Conservation (phyloP, 2,329 filamentous ascomycete genomes). For the Eutypella sp. region DNA sequence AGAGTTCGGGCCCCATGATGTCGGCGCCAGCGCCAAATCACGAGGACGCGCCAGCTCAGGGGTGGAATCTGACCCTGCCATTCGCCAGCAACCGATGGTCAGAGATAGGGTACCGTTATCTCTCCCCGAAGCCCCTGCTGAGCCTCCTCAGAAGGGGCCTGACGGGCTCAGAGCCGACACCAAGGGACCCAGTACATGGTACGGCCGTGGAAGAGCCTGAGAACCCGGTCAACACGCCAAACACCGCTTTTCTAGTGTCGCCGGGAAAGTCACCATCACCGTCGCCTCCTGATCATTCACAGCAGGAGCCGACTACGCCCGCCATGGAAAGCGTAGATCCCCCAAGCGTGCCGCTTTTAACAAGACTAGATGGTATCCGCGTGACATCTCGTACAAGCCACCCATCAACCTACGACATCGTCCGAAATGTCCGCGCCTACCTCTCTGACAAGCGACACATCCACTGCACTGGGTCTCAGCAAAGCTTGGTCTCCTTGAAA, state of each 20-base stretch:
- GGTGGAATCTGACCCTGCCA: conserved; percentile 6
- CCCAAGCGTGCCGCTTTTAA: not conserved
- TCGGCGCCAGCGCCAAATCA: not conserved
- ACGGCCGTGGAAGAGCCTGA: not conserved
- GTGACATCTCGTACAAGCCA: not conserved
- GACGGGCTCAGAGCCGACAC: not conserved
- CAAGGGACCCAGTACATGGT: no score
- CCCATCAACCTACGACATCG: conserved; percentile 15
- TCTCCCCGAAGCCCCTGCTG: conserved; percentile 8
- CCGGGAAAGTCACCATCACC: not conserved
- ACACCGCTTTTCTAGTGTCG: not conserved
- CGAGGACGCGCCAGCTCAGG: conserved; percentile 1
- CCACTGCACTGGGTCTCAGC: conserved; percentile 2
- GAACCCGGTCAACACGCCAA: not conserved
- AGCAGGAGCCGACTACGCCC: not conserved
- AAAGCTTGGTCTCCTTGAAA: not conserved
- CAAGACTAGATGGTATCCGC: not conserved
- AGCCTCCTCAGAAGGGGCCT: conserved; percentile 4
- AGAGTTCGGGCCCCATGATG: conserved; percentile 1
- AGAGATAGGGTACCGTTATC: conserved; percentile 7
- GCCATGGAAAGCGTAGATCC: not conserved
- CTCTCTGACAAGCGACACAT: conserved; percentile 17
- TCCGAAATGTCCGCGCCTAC: conserved; percentile 20
- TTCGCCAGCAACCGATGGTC: conserved; percentile 4
- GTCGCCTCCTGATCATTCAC: not conserved